Percentiles rank a stretch among this genome's conserved stretches.
phyloP scores from a whole-genome alignment of 1,139 yeast genomes.

The Geotrichum australiense region DNA sequence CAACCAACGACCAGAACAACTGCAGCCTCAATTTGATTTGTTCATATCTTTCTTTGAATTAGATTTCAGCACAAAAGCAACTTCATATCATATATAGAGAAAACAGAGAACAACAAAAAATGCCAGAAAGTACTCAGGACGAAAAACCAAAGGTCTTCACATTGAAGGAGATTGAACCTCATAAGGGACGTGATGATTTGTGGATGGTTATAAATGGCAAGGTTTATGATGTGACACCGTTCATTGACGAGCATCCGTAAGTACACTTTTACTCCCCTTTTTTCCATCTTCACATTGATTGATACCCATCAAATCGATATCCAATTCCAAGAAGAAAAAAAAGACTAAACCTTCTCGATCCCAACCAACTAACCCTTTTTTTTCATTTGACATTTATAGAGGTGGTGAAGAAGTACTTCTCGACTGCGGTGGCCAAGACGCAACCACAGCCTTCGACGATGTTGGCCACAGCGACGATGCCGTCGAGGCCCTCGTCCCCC shows the following conservation, averaged over 20 bases:
- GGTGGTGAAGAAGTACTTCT: conserved; percentile 97
- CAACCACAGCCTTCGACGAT: conserved; percentile 91
- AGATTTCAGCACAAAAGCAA: not conserved
- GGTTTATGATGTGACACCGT: conserved; percentile 78
- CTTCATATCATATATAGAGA: not conserved
- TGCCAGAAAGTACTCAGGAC: conserved; percentile 1
- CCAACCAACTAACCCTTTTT: not conserved
- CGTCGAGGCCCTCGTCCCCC: conserved; percentile 58
- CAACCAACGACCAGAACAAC: too few relatives aligned
- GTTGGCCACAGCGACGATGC: conserved; percentile 99
- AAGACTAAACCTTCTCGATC: conserved; percentile 2
- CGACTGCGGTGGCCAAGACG: conserved; percentile 89
- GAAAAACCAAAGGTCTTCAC: conserved; percentile 38
- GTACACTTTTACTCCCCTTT: conserved; percentile 20
- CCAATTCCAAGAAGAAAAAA: not conserved
- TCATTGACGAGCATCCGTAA: conserved; percentile 86
- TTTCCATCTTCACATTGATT: not conserved
- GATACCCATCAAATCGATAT: not conserved
- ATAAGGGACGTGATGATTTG: conserved; percentile 69
- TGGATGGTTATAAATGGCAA: conserved; percentile 90
- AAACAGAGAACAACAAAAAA: too few relatives aligned
- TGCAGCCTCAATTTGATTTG: too few relatives aligned
- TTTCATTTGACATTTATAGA: conserved; percentile 20
- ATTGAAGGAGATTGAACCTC: conserved; percentile 69
- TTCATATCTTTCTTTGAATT: too few relatives aligned